These are phyloP conservation scores for Blastocystis sp. DNA, from an alignment of 352 stramenopile genomes.

Conservation along the genomic window DNA sequence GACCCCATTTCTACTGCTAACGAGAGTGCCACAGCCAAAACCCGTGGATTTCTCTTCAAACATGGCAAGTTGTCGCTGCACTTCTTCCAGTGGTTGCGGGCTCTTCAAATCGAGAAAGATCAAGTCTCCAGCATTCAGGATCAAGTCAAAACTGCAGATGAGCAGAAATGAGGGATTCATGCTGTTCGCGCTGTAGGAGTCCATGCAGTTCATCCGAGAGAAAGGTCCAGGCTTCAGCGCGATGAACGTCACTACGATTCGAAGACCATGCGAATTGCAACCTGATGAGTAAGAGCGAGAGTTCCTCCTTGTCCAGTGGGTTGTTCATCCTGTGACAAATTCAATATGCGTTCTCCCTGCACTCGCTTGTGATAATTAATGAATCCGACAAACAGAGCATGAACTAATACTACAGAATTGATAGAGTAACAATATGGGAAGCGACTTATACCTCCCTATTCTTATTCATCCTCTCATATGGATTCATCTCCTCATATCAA, in stretches of 20 bases:
- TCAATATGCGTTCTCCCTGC: too few species aligned
- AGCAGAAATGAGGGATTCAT: not conserved
- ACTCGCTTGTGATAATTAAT: too few species aligned
- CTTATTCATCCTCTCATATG: too few species aligned
- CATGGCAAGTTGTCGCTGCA: not conserved
- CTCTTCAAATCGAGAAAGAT: not conserved
- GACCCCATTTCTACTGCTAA: not conserved
- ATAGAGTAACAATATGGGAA: too few species aligned
- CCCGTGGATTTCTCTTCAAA: not conserved
- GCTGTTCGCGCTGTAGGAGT: not conserved
- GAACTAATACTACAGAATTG: too few species aligned
- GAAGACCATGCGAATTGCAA: not conserved
- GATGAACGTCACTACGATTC: not conserved
- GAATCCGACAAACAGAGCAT: too few species aligned
- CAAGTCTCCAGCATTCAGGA: not conserved
- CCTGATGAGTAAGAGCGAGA: not conserved
- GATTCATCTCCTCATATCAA: too few species aligned
- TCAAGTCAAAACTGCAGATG: not conserved
- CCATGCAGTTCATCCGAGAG: not conserved
- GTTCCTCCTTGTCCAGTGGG: not conserved
- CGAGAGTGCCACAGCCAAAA: not conserved
- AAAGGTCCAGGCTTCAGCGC: not conserved
- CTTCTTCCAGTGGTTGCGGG: not conserved
- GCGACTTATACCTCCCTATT: too few species aligned
- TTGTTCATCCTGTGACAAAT: too few species aligned